Conservation (phyloP, 495 filamentous ascomycete genomes). For the Neurospora discreta region DNA sequence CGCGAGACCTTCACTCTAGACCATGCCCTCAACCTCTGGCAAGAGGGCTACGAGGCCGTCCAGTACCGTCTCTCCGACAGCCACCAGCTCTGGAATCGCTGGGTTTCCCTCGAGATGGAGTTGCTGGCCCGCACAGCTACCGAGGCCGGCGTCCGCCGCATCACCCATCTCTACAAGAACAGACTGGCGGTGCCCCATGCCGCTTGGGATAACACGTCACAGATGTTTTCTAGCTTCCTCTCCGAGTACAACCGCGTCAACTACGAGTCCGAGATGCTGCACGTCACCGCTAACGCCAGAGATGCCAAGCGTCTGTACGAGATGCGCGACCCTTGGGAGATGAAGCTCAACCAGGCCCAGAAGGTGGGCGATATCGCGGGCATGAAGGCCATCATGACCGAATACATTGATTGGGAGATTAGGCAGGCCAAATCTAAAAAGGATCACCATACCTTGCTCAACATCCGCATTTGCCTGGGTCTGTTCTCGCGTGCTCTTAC, state of each 20-base stretch:
- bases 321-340: constrained; percentile 60
- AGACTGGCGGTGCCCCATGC: constrained; percentile 72
- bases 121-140: constrained; percentile 43
- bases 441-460: constrained; percentile 31
- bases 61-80: constrained; percentile 77
- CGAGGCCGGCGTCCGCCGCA: constrained; percentile 47
- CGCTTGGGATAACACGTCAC: constrained; percentile 75
- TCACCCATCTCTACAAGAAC: constrained; percentile 58
- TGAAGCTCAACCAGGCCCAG: constrained; percentile 48
- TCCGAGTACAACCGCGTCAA: constrained; percentile 61
- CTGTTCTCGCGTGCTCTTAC: constrained; percentile 68
- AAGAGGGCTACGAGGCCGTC: constrained; percentile 64
- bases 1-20: constrained; percentile 73
- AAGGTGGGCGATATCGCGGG: constrained; percentile 46
- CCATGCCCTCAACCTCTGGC: constrained; percentile 65
- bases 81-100: constrained; percentile 80
- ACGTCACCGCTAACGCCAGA: constrained; percentile 51
- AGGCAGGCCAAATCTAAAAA: constrained; percentile 40
- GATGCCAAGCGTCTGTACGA: constrained; percentile 58
- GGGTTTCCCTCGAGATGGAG: constrained; percentile 49
- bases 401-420: constrained; percentile 82
- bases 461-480: constrained; percentile 52
- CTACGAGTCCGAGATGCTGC: constrained; percentile 73
- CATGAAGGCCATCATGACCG: constrained; percentile 47
- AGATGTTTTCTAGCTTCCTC: constrained; percentile 70